Percentiles rank a stretch among this genome's conserved stretches.
Evolutionary conservation across 2,329 filamentous ascomycete genomes (phyloP).

Genomic region (Sporothrix globosa): DNA sequence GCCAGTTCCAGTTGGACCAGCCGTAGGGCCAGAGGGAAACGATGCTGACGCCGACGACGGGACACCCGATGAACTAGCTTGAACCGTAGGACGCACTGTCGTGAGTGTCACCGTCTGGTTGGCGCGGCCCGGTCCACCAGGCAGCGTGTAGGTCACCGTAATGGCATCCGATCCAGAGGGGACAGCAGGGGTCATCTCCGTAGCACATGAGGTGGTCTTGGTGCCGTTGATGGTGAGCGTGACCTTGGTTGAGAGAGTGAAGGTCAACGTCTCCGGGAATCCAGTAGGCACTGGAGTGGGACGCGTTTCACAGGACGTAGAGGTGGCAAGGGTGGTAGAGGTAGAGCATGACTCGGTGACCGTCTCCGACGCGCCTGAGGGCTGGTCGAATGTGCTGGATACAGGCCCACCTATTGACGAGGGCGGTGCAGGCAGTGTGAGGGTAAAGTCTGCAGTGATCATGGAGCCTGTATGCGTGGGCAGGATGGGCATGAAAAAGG

Average conservation of each 20-base stretch:
- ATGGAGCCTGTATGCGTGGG: constrained; percentile 24
- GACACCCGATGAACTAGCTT: neutral
- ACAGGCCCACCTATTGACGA: neutral
- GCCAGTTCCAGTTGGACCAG: neutral
- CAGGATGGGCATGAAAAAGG: neutral
- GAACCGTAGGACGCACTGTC: constrained; percentile 13
- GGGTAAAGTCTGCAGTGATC: constrained; percentile 29
- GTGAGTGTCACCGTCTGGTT: constrained; percentile 32
- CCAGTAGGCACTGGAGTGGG: neutral
- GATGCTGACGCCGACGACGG: constrained; percentile 5
- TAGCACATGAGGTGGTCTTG: neutral
- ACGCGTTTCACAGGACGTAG: neutral
- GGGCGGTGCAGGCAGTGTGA: constrained; percentile 23
- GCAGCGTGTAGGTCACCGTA: constrained; percentile 38
- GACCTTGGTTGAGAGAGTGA: constrained; percentile 25
- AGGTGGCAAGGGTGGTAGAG: neutral
- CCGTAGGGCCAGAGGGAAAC: neutral
- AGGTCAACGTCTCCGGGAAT: constrained; percentile 29
- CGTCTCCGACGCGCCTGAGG: neutral
- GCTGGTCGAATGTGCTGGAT: neutral
- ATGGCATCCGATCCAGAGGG: constrained; percentile 31
- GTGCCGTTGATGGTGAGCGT: constrained; percentile 22
- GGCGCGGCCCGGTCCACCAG: constrained; percentile 22
- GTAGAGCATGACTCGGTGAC: neutral
- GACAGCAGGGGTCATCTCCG: neutral